Evolutionary conservation across 176 grass and related monocot genomes (phyloP), one percentile per base, ranked within the genome.

Genomic region (Phragmites australis): DNA sequence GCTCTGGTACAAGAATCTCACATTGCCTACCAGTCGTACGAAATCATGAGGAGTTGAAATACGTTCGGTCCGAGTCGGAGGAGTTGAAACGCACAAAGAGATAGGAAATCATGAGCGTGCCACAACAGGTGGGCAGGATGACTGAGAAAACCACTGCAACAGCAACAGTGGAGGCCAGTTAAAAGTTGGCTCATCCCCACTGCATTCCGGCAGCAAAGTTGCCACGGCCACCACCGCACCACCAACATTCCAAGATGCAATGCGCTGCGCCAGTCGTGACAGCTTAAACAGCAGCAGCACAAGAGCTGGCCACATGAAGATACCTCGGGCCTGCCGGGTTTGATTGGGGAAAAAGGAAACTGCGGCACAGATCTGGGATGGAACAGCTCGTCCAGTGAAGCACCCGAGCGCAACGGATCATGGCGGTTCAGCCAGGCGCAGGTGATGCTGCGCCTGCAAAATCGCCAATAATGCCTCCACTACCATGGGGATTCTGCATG

Each of bases 311-410:
- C 66, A 65, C 40, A 46, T 25, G 55, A 72, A 17, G 55, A 7
- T 39, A 34, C 37, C 15, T 40, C 60, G 16, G 17, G 42, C 9
- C 37, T 68, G 72, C 79, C 61, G 37, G 85, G 11, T 49, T 32
- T 48, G 74, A 83, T 78, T 40, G 73, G 65, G 63, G 29, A 64
- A 82, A 85, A 82, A 85, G 5, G 52, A 25, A 43, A 53, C 57
- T 47, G 49, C 47, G 34, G 26, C 59, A 34, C 26, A 16, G 69
- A 86, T 68, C 77, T 81, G 76, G 11, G 6, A 57, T 66, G 56
- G 75, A 67, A 56, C 46, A 9, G n/a, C 21, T 40, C 19, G 14
- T 72, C 56, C 57, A 41, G 16, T 43, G 70, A 9, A n/a, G 13
- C 62, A 14, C 19, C 19, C 0, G 21, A 2, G 43, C 30, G 26